phyloP scores from a whole-genome alignment of 495 filamentous ascomycete genomes.

The Xanthoparmelia taractica region DNA sequence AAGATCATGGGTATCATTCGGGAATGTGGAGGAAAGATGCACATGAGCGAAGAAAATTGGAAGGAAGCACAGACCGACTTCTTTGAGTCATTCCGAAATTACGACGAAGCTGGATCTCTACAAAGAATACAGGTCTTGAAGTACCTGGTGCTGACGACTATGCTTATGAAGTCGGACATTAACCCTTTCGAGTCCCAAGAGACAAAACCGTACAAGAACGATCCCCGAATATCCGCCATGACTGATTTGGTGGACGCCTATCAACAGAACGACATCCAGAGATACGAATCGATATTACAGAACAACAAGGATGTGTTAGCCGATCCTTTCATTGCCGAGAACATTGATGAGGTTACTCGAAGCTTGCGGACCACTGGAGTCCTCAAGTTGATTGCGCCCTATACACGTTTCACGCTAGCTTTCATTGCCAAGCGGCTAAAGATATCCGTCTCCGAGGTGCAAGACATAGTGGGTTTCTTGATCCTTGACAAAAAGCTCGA shows the following conservation, averaged over 20 bases:
- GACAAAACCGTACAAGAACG: slow-evolving; percentile 97
- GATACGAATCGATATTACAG: slow-evolving; percentile 79
- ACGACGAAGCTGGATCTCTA: slow-evolving; percentile 93
- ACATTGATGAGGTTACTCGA: slow-evolving; percentile 97
- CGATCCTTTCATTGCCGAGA: slow-evolving; percentile 95
- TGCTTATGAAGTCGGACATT: slow-evolving; percentile 99
- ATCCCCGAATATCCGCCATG: slow-evolving; percentile 92
- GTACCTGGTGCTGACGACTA: slow-evolving; percentile 90
- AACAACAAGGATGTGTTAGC: slow-evolving; percentile 82
- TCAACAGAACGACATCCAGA: slow-evolving; percentile 88
- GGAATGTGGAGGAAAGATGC: slow-evolving; percentile 99
- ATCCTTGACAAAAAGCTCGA: slow-evolving; percentile 82
- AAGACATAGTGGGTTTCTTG: slow-evolving; percentile 87
- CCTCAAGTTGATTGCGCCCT: slow-evolving; percentile 86
- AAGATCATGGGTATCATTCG: slow-evolving; percentile 99
- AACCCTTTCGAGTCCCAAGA: slow-evolving; percentile 99
- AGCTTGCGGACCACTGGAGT: slow-evolving; percentile 97
- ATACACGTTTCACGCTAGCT: slow-evolving; percentile 78
- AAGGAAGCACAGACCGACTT: slow-evolving; percentile 94
- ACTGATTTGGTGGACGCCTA: slow-evolving; percentile 94
- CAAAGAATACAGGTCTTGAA: slow-evolving; percentile 96
- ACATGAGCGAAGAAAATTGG: slow-evolving; percentile 99
- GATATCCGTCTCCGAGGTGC: slow-evolving; percentile 75
- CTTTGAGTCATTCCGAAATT: slow-evolving; percentile 97
- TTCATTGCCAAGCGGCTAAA: slow-evolving; percentile 82